Evolutionary conservation across 2,329 filamentous ascomycete species (phyloP).

Genomic region (Furcasterigmium sp.): DNA sequence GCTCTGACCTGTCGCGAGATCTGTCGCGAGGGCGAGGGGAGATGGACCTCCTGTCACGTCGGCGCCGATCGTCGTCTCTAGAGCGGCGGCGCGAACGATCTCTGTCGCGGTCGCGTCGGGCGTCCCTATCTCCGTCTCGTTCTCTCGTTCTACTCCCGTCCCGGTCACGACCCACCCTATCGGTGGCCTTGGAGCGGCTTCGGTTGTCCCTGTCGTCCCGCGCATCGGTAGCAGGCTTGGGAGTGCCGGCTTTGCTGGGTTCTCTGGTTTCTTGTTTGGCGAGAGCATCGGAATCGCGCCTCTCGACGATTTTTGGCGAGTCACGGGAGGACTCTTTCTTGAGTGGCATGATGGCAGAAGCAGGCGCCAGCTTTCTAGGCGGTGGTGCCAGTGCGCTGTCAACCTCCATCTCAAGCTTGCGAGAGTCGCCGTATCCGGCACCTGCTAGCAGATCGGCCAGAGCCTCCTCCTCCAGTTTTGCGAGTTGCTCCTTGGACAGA

Average conservation of each 20-base stretch:
- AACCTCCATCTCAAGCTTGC: conserved; percentile 47
- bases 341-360: conserved; percentile 56
- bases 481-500: conserved; percentile 52
- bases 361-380: conserved; percentile 44
- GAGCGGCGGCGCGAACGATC: conserved; percentile 29
- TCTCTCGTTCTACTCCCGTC: conserved; percentile 7
- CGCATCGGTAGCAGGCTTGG: conserved; percentile 5
- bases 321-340: conserved; percentile 30
- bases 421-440: conserved; percentile 43
- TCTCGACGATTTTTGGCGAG: conserved; percentile 37
- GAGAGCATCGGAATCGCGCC: conserved; percentile 27
- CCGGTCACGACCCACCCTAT: not conserved
- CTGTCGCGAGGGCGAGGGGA: conserved; percentile 29
- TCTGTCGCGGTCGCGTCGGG: conserved; percentile 7
- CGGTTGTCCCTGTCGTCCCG: conserved; percentile 1
- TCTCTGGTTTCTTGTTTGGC: conserved; percentile 28
- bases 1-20: conserved; percentile 21
- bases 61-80: conserved; percentile 25
- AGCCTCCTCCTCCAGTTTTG: conserved; percentile 52
- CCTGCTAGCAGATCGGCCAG: conserved; percentile 55
- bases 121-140: conserved; percentile 16
- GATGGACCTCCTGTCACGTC: conserved; percentile 29
- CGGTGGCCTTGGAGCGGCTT: conserved; percentile 11
- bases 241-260: conserved; percentile 7
- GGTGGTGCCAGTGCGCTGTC: conserved; percentile 52